A percentile compares a stretch with the other conserved stretches of the same genome.
These are phyloP conservation scores for Schizothecium vesticola DNA, from an alignment of 495 filamentous ascomycete genomes.

Conservation along the genomic window DNA sequence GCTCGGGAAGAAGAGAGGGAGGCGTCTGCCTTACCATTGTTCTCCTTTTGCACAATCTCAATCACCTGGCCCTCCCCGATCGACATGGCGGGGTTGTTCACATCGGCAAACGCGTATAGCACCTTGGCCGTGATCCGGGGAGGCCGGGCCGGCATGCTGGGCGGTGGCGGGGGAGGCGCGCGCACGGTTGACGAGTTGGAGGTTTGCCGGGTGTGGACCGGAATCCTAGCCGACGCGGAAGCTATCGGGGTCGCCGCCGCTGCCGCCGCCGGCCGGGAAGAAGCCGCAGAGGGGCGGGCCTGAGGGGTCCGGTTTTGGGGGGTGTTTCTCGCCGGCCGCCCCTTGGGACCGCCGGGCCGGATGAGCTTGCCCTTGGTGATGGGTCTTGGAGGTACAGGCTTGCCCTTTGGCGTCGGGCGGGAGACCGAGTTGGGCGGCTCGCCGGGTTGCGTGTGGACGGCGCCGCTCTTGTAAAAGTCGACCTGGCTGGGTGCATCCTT, in stretches of 20 bases:
- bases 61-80: slow-evolving; percentile 73
- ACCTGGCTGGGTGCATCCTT: slow-evolving; percentile 74
- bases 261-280: slow-evolving; percentile 41
- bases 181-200: slow-evolving; percentile 45
- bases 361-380: slow-evolving; percentile 89
- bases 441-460: slow-evolving; percentile 79
- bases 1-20: neutral
- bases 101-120: slow-evolving; percentile 81
- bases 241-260: slow-evolving; percentile 24
- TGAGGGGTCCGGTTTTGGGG: slow-evolving; percentile 48
- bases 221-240: slow-evolving; percentile 27
- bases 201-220: slow-evolving; percentile 42
- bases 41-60: slow-evolving; percentile 80
- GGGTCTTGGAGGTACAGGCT: slow-evolving; percentile 76
- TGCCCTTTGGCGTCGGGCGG: slow-evolving; percentile 76
- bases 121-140: slow-evolving; percentile 73
- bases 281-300: slow-evolving; percentile 32
- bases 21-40: slow-evolving; percentile 66
- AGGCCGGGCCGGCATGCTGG: slow-evolving; percentile 62
- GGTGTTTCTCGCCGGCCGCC: slow-evolving; percentile 62
- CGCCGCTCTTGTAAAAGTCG: slow-evolving; percentile 90
- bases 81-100: slow-evolving; percentile 71
- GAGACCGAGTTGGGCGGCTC: slow-evolving; percentile 81
- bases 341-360: slow-evolving; percentile 79
- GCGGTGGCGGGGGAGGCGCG: slow-evolving; percentile 62